Evolutionary conservation across 495 filamentous ascomycete genomes (phyloP).

Genomic region (Aspergillus leporis): DNA sequence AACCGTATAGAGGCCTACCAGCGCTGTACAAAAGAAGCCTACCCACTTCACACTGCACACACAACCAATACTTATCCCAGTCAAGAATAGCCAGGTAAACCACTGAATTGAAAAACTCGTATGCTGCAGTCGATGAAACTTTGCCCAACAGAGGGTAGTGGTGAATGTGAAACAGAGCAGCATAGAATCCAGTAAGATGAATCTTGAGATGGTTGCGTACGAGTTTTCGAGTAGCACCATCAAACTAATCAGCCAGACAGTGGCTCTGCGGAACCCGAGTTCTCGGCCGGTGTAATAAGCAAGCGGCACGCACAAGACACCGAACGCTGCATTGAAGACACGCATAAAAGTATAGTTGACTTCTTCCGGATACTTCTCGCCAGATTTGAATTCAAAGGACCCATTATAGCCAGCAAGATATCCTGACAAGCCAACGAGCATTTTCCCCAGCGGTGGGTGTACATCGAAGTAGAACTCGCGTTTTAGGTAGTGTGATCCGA

Average conservation of each 20-base stretch:
- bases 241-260: conserved; percentile 91
- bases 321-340: conserved; percentile 94
- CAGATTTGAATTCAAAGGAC: conserved; percentile 99
- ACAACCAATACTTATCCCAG: conserved; percentile 91
- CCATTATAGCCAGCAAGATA: conserved; percentile 98
- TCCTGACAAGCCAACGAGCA: conserved; percentile 94
- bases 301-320: conserved; percentile 86
- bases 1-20: conserved; percentile 92
- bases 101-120: conserved; percentile 85
- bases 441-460: conserved; percentile 95
- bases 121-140: conserved; percentile 83
- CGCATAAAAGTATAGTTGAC: conserved; percentile 99
- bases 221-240: conserved; percentile 99
- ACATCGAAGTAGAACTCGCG: conserved; percentile 99
- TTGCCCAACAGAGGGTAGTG: conserved; percentile 93
- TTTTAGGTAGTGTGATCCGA: conserved; percentile 97
- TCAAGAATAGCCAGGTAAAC: conserved; percentile 90
- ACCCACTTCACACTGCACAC: conserved; percentile 99
- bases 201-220: conserved; percentile 96
- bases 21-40: conserved; percentile 88
- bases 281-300: conserved; percentile 94
- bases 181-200: conserved; percentile 98
- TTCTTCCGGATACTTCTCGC: conserved; percentile 89
- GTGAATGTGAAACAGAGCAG: conserved; percentile 96
- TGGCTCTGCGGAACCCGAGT: conserved; percentile 77